Evolutionary conservation across 2,329 filamentous ascomycete species (phyloP), one percentile per base, ranked within the genome.

Genomic region (Talaromyces atroroseus): DNA sequence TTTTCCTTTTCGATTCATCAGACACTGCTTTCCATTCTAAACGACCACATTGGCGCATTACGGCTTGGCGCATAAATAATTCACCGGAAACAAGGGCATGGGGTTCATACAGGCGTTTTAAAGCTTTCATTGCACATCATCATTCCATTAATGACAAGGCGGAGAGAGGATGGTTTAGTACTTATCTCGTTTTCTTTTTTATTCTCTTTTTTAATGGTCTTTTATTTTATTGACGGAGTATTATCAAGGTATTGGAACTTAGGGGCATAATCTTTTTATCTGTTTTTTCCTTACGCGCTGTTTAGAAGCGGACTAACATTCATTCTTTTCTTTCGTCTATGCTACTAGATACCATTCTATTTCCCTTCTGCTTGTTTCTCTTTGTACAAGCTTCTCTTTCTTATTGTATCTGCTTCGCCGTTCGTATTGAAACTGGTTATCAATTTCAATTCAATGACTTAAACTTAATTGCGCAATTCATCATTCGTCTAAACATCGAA

Each of bases 261-360:
- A 54, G 48, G n/a, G 52, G 45, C 34, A 54, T 58, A 59, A 49
- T 48, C 32, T 57, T 45, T 50, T 57, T 59, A 57, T 59, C 60
- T 61, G 58, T 49, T 51, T 29, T 57, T 58, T 46, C 49, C 44
- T 52, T 55, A 52, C 36, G 46, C 24, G 32, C 36, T 52, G n/a
- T 48, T 49, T 18, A 16, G 38, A 44, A 34, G 44, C 44, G 11
- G 20, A 24, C 34, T 18, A 44, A 44, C 49, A 46, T 44, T 64
- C 52, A 47, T 52, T 44, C 38, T 36, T 53, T 18, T 56, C 49
- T 48, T 47, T 50, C 47, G 23, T 56, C 54, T 60, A 58, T 60
- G 58, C 49, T 61, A 60, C 60, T 51, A 58, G 59, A 52, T 58
- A 61, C 60, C 58, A 61, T 58, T 53, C 50, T 54, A 57, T 61